Evolutionary conservation across 345 rosid species (phyloP).

Genomic region (Ceriops tagal): DNA sequence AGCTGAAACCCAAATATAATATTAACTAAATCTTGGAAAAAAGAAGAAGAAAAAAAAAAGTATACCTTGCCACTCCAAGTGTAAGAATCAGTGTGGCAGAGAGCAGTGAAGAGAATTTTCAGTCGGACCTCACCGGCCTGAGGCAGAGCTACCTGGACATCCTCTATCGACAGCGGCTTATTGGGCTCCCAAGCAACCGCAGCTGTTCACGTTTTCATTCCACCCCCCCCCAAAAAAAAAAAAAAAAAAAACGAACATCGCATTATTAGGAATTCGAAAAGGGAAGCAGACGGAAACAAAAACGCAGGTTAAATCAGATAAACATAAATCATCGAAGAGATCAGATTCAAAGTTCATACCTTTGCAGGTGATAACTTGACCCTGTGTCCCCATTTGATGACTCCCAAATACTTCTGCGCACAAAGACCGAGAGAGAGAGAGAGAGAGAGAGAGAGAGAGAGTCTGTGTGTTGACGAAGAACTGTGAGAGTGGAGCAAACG

Average conservation of each 20-base stretch:
- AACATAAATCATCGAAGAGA: neutral
- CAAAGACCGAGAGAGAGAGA: neutral
- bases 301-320: neutral
- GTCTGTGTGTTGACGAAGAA: too few relatives aligned
- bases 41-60: neutral
- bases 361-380: slow-evolving; percentile 91
- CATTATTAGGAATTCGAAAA: neutral
- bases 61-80: slow-evolving; percentile 98
- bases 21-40: neutral
- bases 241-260: neutral
- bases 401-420: too few relatives aligned
- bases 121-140: slow-evolving; percentile 96
- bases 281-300: neutral
- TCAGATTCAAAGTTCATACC: slow-evolving; percentile 32
- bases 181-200: slow-evolving; percentile 98
- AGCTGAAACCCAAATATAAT: neutral
- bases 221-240: neutral
- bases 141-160: slow-evolving; percentile 91
- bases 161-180: slow-evolving; percentile 80
- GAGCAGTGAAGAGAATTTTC: slow-evolving; percentile 83
- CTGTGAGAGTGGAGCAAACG: too few relatives aligned
- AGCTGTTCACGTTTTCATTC: slow-evolving; percentile 39
- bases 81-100: slow-evolving; percentile 97
- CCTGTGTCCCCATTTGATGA: slow-evolving; percentile 59
- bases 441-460: neutral